A percentile compares a stretch with the other conserved stretches of the same genome.
phyloP scores from a whole-genome alignment of 1,284 basidiomycete genomes.

The Puccinia horiana region DNA sequence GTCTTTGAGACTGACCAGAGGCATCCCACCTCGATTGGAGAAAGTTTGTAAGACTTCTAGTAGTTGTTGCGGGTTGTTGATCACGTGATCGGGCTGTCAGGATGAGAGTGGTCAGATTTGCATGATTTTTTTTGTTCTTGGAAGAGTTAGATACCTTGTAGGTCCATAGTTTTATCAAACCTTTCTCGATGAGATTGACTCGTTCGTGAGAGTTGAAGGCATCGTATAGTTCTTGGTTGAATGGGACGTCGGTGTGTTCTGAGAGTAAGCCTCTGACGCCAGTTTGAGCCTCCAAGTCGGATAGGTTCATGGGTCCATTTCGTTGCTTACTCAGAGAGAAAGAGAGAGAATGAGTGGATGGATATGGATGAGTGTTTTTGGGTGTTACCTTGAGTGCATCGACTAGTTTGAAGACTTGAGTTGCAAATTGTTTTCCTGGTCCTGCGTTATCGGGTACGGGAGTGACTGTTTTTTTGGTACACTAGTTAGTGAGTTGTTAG shows the following conservation, averaged over 20 bases:
- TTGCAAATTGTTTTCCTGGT: slow-evolving; percentile 43
- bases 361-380: not conserved
- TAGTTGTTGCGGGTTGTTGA: slow-evolving; percentile 41
- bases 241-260: slow-evolving; percentile 46
- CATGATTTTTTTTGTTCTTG: not conserved
- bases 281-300: slow-evolving; percentile 42
- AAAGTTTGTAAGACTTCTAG: slow-evolving; percentile 29
- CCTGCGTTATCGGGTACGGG: slow-evolving; percentile 1
- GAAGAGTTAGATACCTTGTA: slow-evolving; percentile 8
- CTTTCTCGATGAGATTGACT: slow-evolving; percentile 44
- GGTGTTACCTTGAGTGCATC: slow-evolving; percentile 34
- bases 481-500: no score
- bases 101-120: not conserved
- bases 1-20: slow-evolving; percentile 32
- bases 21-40: slow-evolving; percentile 40
- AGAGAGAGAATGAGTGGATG: not conserved
- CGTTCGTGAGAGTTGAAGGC: slow-evolving; percentile 46
- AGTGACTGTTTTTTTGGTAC: not conserved
- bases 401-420: slow-evolving; percentile 46
- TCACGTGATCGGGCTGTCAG: slow-evolving; percentile 42
- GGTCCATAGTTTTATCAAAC: slow-evolving; percentile 38
- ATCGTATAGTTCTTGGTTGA: slow-evolving; percentile 43
- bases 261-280: slow-evolving; percentile 43
- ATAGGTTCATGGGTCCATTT: slow-evolving; percentile 44
- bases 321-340: not conserved